Conservation (phyloP, 2,329 filamentous ascomycete species). For the Sporothrix inflata region DNA sequence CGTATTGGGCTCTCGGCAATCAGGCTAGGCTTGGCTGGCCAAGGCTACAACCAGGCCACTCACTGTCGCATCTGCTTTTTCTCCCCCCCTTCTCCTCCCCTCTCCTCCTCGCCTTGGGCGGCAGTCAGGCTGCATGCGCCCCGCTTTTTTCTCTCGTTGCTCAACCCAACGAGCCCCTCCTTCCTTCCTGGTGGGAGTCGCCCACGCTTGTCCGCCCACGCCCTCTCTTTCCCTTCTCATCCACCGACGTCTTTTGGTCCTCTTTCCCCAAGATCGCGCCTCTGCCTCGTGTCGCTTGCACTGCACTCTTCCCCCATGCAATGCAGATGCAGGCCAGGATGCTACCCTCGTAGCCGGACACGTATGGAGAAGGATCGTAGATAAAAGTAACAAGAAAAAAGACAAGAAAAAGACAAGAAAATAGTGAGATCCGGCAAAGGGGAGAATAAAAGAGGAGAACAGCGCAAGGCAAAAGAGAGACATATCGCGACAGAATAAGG, state of each 20-base stretch:
- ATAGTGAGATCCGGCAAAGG: not conserved
- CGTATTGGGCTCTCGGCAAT: not conserved
- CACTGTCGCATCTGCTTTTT: not conserved
- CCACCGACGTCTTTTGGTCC: not conserved
- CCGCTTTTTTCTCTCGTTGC: conserved; percentile 15
- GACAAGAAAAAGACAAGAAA: not conserved
- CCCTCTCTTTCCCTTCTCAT: not conserved
- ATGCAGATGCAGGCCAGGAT: not conserved
- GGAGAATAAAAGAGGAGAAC: no score
- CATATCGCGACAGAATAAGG: not conserved
- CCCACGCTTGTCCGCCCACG: not conserved
- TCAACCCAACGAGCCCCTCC: not conserved
- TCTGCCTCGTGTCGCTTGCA: conserved; percentile 1
- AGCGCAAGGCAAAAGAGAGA: no score
- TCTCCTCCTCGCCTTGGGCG: conserved; percentile 10
- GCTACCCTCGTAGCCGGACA: conserved; percentile 12
- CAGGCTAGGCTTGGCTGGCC: not conserved
- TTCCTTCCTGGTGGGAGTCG: not conserved
- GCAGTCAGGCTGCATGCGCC: conserved; percentile 10
- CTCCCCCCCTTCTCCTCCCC: not conserved
- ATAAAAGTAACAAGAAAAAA: not conserved
- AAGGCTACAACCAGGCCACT: not conserved
- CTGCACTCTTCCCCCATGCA: not conserved
- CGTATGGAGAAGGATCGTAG: not conserved
- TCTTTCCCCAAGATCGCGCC: not conserved